Percentiles rank a stretch among this genome's conserved stretches.
These are phyloP conservation scores for Mortierella alpina DNA, from an alignment of 192 early-diverging fungal genomes.

Conservation along the genomic window DNA sequence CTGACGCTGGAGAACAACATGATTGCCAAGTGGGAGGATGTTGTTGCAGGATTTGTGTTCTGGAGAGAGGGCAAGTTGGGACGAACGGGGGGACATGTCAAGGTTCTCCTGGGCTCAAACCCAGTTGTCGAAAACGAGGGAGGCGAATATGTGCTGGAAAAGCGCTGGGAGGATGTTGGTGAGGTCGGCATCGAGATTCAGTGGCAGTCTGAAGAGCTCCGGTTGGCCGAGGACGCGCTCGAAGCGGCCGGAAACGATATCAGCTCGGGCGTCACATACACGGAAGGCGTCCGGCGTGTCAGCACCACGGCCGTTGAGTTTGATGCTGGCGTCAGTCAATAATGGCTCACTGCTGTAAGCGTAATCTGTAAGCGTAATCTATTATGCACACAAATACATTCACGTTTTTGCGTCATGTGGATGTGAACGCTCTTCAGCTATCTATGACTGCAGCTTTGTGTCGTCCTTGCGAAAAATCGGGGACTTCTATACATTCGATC, in stretches of 20 bases:
- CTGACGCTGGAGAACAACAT: constrained; percentile 35
- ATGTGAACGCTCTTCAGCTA: no score
- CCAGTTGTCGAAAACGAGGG: constrained; percentile 49
- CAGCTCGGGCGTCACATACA: background rate
- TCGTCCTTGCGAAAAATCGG: background rate
- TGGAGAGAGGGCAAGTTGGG: constrained; percentile 48
- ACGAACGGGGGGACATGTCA: constrained; percentile 29
- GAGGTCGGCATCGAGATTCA: constrained; percentile 41
- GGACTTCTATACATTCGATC: no score
- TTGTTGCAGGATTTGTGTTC: constrained; percentile 47
- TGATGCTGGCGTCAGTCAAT: constrained; percentile 10
- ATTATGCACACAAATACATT: background rate
- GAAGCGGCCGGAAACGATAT: background rate
- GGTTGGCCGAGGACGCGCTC: constrained; percentile 19
- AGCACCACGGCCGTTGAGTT: constrained; percentile 36
- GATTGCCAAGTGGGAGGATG: constrained; percentile 52
- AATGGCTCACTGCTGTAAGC: background rate
- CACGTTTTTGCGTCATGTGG: no score
- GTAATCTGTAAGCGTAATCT: background rate
- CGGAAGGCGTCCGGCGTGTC: constrained; percentile 36
- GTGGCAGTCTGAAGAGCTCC: constrained; percentile 32
- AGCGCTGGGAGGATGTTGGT: constrained; percentile 51
- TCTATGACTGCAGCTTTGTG: no score
- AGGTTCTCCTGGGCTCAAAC: constrained; percentile 33
- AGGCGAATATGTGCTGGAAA: constrained; percentile 46